phyloP scores from a whole-genome alignment of 2,329 filamentous ascomycete species.

The Neofusicoccum kwambonambiense region DNA sequence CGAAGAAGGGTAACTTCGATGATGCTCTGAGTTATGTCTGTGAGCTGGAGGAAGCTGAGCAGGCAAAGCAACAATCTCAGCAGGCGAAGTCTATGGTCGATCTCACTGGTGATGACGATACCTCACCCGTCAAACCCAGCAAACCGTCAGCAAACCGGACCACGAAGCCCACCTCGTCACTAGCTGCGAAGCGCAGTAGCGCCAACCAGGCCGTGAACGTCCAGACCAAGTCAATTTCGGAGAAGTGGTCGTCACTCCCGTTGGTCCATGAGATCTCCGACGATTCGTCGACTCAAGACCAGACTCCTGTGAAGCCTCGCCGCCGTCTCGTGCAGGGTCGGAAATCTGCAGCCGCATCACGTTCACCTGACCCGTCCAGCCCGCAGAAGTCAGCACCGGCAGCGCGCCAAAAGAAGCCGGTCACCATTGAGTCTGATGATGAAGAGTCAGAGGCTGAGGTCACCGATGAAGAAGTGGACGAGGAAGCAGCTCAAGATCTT shows the following conservation, averaged over 20 bases:
- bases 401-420: conserved; percentile 24
- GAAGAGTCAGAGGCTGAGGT: conserved; percentile 41
- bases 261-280: neutral
- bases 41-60: conserved; percentile 34
- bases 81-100: conserved; percentile 27
- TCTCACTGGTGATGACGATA: conserved; percentile 35
- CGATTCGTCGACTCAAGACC: neutral
- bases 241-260: neutral
- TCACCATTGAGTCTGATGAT: conserved; percentile 38
- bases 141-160: conserved; percentile 48
- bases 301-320: conserved; percentile 24
- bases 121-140: conserved; percentile 20
- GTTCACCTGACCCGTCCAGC: neutral
- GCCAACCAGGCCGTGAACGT: conserved; percentile 23
- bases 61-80: neutral
- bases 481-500: conserved; percentile 36
- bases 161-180: conserved; percentile 54
- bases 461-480: conserved; percentile 25
- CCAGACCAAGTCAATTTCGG: conserved; percentile 24
- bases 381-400: neutral
- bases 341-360: conserved; percentile 30
- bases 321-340: conserved; percentile 52
- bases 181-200: conserved; percentile 56
- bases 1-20: conserved; percentile 53
- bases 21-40: conserved; percentile 53